Conservation (phyloP, 768 basidiomycete species). For the Russula olivacea region DNA sequence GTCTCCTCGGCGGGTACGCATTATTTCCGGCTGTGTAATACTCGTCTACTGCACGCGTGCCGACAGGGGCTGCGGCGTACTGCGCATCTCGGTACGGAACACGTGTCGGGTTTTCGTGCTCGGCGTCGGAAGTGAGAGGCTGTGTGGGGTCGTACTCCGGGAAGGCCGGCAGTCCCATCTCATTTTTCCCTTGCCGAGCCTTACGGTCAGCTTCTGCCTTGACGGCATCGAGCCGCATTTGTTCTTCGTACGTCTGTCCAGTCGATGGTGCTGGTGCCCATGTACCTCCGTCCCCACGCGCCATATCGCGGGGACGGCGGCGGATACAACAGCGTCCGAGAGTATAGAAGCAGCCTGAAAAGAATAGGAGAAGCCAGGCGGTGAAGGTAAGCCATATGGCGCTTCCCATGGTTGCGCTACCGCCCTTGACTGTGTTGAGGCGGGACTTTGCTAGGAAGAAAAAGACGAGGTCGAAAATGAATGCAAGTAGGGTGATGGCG, state of each 20-base stretch:
- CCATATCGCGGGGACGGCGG: constrained; percentile 41
- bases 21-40: constrained; percentile 48
- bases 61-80: constrained; percentile 58
- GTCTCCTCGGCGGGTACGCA: constrained; percentile 39
- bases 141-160: constrained; percentile 54
- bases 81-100: constrained; percentile 38
- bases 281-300: constrained; percentile 27
- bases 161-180: constrained; percentile 71
- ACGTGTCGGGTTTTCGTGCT: constrained; percentile 36
- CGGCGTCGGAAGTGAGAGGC: constrained; percentile 57
- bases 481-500: constrained; percentile 71
- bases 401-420: constrained; percentile 74
- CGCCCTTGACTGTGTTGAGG: constrained; percentile 67
- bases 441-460: constrained; percentile 87
- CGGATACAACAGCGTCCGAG: constrained; percentile 81
- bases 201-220: constrained; percentile 85
- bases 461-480: constrained; percentile 86
- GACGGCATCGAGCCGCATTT: constrained; percentile 75
- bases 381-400: constrained; percentile 89
- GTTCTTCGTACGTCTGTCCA: constrained; percentile 46
- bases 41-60: constrained; percentile 68
- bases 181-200: constrained; percentile 51
- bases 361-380: constrained; percentile 81
- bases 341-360: constrained; percentile 84
- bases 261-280: constrained; percentile 24